Conservation (phyloP, 73 alveolate genomes). For the Urostyla sp. region DNA sequence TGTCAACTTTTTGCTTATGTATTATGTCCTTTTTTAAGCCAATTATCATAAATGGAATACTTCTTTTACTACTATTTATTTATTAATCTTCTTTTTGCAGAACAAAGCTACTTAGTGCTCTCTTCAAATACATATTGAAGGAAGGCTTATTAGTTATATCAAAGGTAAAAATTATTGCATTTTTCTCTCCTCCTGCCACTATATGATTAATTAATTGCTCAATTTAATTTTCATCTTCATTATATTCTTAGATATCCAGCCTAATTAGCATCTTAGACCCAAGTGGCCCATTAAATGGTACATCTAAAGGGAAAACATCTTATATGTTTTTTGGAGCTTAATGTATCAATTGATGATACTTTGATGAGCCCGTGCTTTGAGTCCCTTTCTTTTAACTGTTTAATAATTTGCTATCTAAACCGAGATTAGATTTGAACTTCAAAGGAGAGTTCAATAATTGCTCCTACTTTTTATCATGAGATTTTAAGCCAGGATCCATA, state of each 20-base stretch:
- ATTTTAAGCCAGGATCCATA: too few species aligned
- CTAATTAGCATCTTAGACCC: not conserved
- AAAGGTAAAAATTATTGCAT: constrained; percentile 17
- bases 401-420: not conserved
- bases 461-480: constrained; percentile 4
- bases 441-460: constrained; percentile 7
- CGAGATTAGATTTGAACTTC: not conserved
- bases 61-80: too few species aligned
- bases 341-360: too few species aligned
- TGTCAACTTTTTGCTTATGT: constrained; percentile 1
- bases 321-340: constrained; percentile 23
- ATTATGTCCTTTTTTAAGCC: constrained; percentile 38
- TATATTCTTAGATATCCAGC: constrained; percentile 27
- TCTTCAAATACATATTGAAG: constrained; percentile 15
- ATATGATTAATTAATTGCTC: constrained; percentile 12
- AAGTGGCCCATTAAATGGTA: constrained; percentile 1
- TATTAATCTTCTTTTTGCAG: too few species aligned
- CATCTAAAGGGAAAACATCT: constrained; percentile 26
- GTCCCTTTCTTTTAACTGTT: not conserved
- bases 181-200: constrained; percentile 30
- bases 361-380: not conserved
- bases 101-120: constrained; percentile 7
- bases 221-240: constrained; percentile 11
- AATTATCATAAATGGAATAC: constrained; percentile 42
- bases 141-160: constrained; percentile 2